phyloP scores from a whole-genome alignment of 2,329 filamentous ascomycete species.

The Phialemoniopsis sp. region DNA sequence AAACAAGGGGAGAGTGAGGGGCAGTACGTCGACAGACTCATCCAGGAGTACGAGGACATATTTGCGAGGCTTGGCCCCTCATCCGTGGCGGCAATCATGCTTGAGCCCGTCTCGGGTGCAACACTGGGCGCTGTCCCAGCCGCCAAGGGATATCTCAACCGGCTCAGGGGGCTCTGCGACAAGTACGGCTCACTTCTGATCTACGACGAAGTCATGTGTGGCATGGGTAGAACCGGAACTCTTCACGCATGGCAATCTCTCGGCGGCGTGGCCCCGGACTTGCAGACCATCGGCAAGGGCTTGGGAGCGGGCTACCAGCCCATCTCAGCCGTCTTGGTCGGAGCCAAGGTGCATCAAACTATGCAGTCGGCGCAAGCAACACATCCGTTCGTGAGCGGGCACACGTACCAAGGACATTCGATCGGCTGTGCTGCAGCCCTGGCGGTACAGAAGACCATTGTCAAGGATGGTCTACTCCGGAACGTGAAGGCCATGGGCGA shows the following conservation, averaged over 20 bases:
- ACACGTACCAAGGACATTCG: conserved; percentile 60
- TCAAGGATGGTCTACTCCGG: conserved; percentile 50
- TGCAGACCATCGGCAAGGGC: conserved; percentile 64
- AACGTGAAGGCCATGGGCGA: conserved; percentile 54
- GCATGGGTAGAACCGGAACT: conserved; percentile 54
- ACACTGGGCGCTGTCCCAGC: conserved; percentile 67
- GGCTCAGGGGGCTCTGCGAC: conserved; percentile 64
- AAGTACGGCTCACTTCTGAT: conserved; percentile 72
- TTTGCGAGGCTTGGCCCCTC: conserved; percentile 57
- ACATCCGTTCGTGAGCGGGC: conserved; percentile 48
- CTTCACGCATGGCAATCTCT: conserved; percentile 58
- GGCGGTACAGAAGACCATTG: conserved; percentile 57
- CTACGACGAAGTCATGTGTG: conserved; percentile 75
- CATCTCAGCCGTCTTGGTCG: conserved; percentile 56
- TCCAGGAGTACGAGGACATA: conserved; percentile 56
- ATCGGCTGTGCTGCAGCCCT: conserved; percentile 57
- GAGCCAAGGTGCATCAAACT: conserved; percentile 41
- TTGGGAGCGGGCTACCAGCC: conserved; percentile 61
- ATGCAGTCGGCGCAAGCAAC: conserved; percentile 21
- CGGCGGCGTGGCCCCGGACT: conserved; percentile 45
- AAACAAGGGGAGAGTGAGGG: conserved; percentile 30
- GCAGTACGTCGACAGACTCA: conserved; percentile 53
- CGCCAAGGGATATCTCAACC: conserved; percentile 63
- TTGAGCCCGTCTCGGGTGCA: conserved; percentile 65
- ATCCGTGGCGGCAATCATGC: conserved; percentile 62